phyloP scores from a whole-genome alignment of 345 rosid species.

The Citrus glauca region DNA sequence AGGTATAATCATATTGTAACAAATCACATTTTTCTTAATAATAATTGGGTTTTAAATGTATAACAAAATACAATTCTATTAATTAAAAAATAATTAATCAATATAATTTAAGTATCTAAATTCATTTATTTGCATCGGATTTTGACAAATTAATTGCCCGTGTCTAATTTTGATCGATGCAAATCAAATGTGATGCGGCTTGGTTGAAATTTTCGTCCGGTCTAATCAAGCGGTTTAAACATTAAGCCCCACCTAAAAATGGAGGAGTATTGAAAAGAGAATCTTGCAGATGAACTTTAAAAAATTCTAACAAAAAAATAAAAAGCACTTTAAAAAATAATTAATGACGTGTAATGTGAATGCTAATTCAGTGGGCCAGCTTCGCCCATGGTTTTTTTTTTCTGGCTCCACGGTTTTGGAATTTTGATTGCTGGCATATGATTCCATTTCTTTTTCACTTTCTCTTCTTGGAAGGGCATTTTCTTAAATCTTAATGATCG shows the following conservation, averaged over 20 bases:
- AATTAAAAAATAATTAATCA: too few species aligned
- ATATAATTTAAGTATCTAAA: too few species aligned
- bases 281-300: not conserved
- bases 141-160: too few species aligned
- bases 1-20: too few species aligned
- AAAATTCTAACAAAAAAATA: not conserved
- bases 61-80: too few species aligned
- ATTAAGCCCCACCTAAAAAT: not conserved
- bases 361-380: too few species aligned
- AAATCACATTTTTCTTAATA: too few species aligned
- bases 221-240: not conserved
- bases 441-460: not conserved
- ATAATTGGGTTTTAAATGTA: too few species aligned
- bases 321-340: not conserved
- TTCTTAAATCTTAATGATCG: not conserved
- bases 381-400: constrained; percentile 26
- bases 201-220: not conserved
- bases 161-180: too few species aligned
- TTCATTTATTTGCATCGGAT: too few species aligned
- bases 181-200: not conserved
- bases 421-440: too few species aligned
- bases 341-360: constrained; percentile 15
- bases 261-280: not conserved
- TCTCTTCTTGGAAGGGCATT: not conserved
- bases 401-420: constrained; percentile 3